Base-by-base conservation (phyloP, 129 eudicot species). In the Chrysanthemum lavandulifolium region DNA sequence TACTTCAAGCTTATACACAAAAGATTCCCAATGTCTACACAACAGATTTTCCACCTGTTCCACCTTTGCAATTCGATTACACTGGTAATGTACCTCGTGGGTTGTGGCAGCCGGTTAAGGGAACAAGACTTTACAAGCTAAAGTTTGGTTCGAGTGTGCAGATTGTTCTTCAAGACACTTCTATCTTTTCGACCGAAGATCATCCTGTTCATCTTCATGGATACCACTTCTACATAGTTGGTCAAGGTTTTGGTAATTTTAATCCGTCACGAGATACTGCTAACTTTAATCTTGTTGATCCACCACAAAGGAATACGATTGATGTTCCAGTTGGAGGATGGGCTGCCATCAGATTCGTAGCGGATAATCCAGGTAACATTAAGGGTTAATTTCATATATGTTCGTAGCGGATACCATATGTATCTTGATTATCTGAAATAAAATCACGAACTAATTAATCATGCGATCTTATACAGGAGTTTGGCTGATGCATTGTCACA, bases 151-250 rank as follows among this genome's bases (percentile, higher is more conserved):
- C 91, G 3, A 72, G 12, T 2, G 89, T 89, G 59, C 92, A 89
- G 76, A 80, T 89, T 16, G 84, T 89, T 74, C 27, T 86, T 69
- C 96, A 89, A 74, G 89, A 84, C 63, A 87, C 91, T 12, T 81
- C 85, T 7, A 84, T 90, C 31, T 62, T 77, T 47, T n/a, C 86
- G 1, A 81, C 86, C 0, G 88, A 86, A 72, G 93, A 87, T 70
- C 90, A 90, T 62, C 93, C 93, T 3, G 85, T 90, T 45, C 93
- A 87, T 72, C 90, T 90, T 19, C 96, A 87, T 65, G 93, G 96
- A 13, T 83, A 90, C 71, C 88, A 84, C 62, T 89, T 89, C 84
- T 84, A 61, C 49, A 82, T 86, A 1, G 88, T 86, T 67, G 93
- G 87, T 65, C 83, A 79, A 29, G 96, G 96, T 19, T 82, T 81